Evolutionary conservation across 2,329 filamentous ascomycete species (phyloP), one percentile per base, ranked within the genome.

Genomic region (Xylariales sp.): DNA sequence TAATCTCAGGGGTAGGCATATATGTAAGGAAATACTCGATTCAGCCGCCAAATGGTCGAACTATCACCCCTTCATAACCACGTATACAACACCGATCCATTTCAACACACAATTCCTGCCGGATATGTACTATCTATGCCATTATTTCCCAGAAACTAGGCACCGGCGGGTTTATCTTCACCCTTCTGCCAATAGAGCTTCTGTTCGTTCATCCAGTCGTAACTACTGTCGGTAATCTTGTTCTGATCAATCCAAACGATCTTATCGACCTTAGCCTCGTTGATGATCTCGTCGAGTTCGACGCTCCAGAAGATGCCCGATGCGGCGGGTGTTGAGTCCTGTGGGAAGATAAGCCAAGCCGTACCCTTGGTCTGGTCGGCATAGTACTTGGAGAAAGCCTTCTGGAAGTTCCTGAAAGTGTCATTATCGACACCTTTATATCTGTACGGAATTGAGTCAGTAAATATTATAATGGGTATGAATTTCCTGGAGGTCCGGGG

Each of bases 311-410:
- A 56, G 53, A 56, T 43, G 7, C 53, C 53, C 5, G 34, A n/a
- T 18, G 53, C 16, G 28, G 32, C 5, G 34, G 53, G 53, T 23
- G 53, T 56, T 2, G 12, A 2, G 34, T 43, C 39, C 16, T 56
- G 53, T n/a, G 53, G 53, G 34, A 56, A 56, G 53, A 56, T 23
- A 3, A 56, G 53, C 34, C 39, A 56, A 30, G 53, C 53, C 34
- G 53, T 56, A 8, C 53, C 53, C 53, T 56, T 56, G 34, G 53
- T 56, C 53, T 56, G 53, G 36, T 43, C 36, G 34, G 53, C 53
- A 36, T 56, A 56, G 18, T 56, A 56, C 34, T 3, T 43, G 5
- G 53, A 56, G 36, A 56, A 56, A 3, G 53, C 23, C 53, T 41
- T 56, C 18, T 56, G 53, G 53, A 41, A 56, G 16, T 56, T 43